Percentiles rank a stretch among this genome's conserved stretches.
These are phyloP conservation scores for Diplotaxis tenuifolia DNA, from an alignment of 345 rosid genomes.

Conservation along the genomic window DNA sequence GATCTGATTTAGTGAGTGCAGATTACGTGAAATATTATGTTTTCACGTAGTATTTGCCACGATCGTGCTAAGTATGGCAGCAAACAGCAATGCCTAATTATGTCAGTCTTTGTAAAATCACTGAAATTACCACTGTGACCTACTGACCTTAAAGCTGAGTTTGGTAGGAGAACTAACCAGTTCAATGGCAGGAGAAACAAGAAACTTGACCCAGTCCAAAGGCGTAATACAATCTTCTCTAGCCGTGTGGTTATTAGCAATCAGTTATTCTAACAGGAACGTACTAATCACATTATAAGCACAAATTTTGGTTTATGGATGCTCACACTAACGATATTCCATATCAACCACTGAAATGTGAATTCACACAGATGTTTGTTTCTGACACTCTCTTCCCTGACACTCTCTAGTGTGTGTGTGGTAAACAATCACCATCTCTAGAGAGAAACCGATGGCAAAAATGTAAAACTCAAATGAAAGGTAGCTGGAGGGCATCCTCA, in stretches of 20 bases:
- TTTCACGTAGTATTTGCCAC: constrained; percentile 64
- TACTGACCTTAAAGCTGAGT: constrained; percentile 19
- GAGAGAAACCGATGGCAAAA: not conserved
- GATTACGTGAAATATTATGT: constrained; percentile 70
- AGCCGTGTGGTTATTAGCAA: constrained; percentile 47
- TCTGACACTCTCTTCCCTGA: too few species aligned
- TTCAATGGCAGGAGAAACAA: constrained; percentile 66
- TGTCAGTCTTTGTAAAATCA: constrained; percentile 55
- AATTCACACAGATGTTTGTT: too few species aligned
- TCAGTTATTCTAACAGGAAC: not conserved
- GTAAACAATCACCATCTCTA: not conserved
- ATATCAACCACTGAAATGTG: too few species aligned
- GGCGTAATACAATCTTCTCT: constrained; percentile 86
- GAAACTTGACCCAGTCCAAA: constrained; percentile 81
- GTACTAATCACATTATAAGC: not conserved
- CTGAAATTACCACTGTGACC: constrained; percentile 58
- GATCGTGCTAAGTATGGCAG: constrained; percentile 57
- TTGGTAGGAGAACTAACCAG: constrained; percentile 47
- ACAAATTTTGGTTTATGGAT: not conserved
- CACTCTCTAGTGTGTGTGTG: too few species aligned
- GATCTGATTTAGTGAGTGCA: constrained; percentile 24
- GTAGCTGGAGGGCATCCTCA: constrained; percentile 19
- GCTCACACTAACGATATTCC: too few species aligned
- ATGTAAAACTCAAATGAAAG: constrained; percentile 12
- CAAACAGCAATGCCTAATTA: constrained; percentile 60